These are phyloP conservation scores for Puccinellia tenuiflora DNA, from an alignment of 176 grass and related monocot genomes.

Conservation along the genomic window DNA sequence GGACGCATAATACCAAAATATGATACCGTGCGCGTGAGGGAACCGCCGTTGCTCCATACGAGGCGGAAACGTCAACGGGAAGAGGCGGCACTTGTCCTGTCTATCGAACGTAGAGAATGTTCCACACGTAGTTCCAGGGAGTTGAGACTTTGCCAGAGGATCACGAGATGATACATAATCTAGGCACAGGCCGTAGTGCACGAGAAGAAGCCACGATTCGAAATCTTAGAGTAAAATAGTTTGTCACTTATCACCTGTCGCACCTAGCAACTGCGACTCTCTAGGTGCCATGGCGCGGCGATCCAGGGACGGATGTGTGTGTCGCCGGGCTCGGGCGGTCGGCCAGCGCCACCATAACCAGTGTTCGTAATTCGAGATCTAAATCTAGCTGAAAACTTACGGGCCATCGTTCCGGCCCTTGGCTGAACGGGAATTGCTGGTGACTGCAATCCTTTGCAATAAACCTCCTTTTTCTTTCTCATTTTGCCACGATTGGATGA, in stretches of 20 bases:
- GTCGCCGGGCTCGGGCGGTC: slow-evolving; percentile 1
- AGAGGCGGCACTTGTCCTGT: background rate
- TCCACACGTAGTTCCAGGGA: background rate
- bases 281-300: background rate
- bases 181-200: background rate
- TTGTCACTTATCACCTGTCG: background rate
- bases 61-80: background rate
- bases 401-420: background rate
- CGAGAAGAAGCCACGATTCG: background rate
- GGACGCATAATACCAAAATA: too few species aligned
- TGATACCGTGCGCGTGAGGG: background rate
- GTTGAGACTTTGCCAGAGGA: too few species aligned
- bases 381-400: background rate
- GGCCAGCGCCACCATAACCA: background rate
- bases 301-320: background rate
- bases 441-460: too few species aligned
- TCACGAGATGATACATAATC: too few species aligned
- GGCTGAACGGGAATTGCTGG: background rate
- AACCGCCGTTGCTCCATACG: background rate
- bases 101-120: background rate
- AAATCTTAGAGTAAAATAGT: background rate
- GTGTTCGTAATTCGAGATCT: background rate
- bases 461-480: too few species aligned
- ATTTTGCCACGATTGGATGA: too few species aligned
- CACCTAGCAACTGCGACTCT: background rate